Base-by-base conservation (phyloP, 345 rosid species). In the Salix viminalis region DNA sequence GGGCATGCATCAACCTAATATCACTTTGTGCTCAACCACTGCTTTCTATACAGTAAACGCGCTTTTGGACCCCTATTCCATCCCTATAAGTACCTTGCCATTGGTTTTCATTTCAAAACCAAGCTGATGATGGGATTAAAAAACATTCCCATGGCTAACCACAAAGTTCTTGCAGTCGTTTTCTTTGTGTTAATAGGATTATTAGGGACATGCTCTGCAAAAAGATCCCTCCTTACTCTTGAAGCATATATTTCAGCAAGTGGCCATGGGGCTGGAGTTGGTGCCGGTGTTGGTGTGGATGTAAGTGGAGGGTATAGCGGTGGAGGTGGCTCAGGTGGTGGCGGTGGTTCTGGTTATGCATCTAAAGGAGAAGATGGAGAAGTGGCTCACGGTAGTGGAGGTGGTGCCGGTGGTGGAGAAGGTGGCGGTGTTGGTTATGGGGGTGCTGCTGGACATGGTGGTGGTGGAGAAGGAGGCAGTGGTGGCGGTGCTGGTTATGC, bases 21-120 rank as follows among this genome's bases (percentile, higher is more conserved):
- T 65, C 42, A 46, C 50, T 3, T 24, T n/a, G 34, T 48, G n/a
- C 42, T 34, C 21, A 9, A 26, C 42, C 18, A 66, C 14, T 41
- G 44, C 14, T 41, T 41, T 26, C 26, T 30, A 64, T 23, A 8
- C 15, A 1, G 5, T 2, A 28, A 39, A 77, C 66, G 65, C 72
- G 71, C 66, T 54, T 67, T 72, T 30, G 34, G 72, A 66, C 39
- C 61, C 72, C 23, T 18, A 65, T 21, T 68, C 68, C 48, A 65
- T 76, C 12, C 76, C 76, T 78, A 78, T 78, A 78, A 72, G 54
- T 72, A 72, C 67, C 76, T 42, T 26, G 0, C 46, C 18, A 37
- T 26, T 5, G 10, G 37, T 72, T 24, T 42, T 28, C 76, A 39
- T 42, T 41, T 41, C 60, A 11, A 70, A 67, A 30, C 58, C 76